These are phyloP conservation scores for Kodamaea sp. DNA, from an alignment of 1,139 yeast genomes.

Conservation along the genomic window DNA sequence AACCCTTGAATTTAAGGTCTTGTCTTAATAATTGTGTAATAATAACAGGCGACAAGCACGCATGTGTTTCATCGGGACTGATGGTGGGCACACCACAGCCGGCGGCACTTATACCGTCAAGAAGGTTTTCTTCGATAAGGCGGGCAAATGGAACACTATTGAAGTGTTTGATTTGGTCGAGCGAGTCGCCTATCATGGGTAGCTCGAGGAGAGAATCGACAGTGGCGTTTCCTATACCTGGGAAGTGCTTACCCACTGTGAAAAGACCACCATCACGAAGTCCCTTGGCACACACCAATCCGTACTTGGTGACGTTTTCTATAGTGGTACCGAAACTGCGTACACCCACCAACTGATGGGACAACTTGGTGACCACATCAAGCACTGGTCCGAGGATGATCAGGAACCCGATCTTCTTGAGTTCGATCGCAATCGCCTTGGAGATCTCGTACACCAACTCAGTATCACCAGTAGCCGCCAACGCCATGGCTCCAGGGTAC, in stretches of 20 bases:
- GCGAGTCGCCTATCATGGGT: constrained; percentile 60
- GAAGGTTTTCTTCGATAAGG: constrained; percentile 46
- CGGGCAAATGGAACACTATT: constrained; percentile 56
- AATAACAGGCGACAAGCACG: constrained; percentile 61
- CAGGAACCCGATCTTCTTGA: constrained; percentile 56
- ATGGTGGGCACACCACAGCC: constrained; percentile 71
- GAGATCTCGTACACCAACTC: constrained; percentile 55
- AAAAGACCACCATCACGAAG: constrained; percentile 56
- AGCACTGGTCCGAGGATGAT: constrained; percentile 65
- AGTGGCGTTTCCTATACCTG: constrained; percentile 65
- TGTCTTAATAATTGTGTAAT: constrained; percentile 54
- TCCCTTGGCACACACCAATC: constrained; percentile 57
- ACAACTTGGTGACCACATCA: constrained; percentile 60
- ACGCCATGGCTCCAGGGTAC: constrained; percentile 68
- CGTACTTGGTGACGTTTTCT: constrained; percentile 58
- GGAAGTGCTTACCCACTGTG: constrained; percentile 66
- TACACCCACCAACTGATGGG: constrained; percentile 61
- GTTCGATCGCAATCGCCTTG: constrained; percentile 57
- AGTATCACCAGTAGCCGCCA: constrained; percentile 57
- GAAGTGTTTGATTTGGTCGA: constrained; percentile 53
- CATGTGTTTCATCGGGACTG: constrained; percentile 62
- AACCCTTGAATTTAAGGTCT: constrained; percentile 57
- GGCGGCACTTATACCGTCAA: constrained; percentile 65
- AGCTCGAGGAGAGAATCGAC: constrained; percentile 59
- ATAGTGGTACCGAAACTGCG: constrained; percentile 64